A percentile compares a stretch with the other conserved stretches of the same genome.
Conservation (phyloP, 148 eudicot genomes). For the Diospyros kaki region DNA sequence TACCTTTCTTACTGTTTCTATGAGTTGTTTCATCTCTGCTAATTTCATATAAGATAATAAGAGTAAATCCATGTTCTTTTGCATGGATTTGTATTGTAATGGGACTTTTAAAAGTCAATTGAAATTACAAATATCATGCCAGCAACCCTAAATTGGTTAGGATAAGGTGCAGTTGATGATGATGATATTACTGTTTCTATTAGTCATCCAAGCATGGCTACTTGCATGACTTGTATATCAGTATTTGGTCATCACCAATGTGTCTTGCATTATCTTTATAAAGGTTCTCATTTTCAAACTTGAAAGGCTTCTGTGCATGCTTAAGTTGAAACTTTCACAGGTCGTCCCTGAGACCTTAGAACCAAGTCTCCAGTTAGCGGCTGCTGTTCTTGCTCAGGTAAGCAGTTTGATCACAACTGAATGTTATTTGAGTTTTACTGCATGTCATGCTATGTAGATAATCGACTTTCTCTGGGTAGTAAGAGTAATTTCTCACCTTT, state of each 20-base stretch:
- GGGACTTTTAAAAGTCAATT: too few relatives aligned
- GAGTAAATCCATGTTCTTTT: background rate
- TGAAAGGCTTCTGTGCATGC: background rate
- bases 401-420: background rate
- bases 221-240: background rate
- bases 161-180: too few relatives aligned
- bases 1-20: slow-evolving; percentile 24
- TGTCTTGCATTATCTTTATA: background rate
- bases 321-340: slow-evolving; percentile 30
- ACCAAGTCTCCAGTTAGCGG: slow-evolving; percentile 92
- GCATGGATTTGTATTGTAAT: too few relatives aligned
- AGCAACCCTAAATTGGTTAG: too few relatives aligned
- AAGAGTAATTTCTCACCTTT: background rate
- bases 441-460: background rate
- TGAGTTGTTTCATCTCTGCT: slow-evolving; percentile 2
- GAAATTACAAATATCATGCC: too few relatives aligned
- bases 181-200: too few relatives aligned
- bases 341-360: slow-evolving; percentile 97
- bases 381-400: slow-evolving; percentile 97
- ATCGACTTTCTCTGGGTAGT: background rate
- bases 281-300: background rate
- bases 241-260: background rate
- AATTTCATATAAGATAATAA: background rate
- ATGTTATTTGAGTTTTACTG: background rate
- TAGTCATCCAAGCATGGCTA: too few relatives aligned